Conservation (phyloP, 1,284 basidiomycete genomes). For the Waitea zeae region DNA sequence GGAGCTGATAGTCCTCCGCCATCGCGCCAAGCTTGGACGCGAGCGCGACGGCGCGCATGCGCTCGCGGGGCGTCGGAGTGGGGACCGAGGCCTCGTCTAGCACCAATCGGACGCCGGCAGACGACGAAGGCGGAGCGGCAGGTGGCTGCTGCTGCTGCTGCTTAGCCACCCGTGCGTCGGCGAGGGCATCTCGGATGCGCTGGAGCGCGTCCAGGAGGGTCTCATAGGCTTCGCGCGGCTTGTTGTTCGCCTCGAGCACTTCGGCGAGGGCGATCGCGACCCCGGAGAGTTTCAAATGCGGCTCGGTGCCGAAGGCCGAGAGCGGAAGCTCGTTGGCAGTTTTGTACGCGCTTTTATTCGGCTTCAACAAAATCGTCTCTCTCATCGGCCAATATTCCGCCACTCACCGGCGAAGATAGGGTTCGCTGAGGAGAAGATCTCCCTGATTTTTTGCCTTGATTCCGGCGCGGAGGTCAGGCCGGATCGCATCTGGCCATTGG, state of each 20-base stretch:
- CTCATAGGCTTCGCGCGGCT: conserved; percentile 31
- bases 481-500: conserved; percentile 47
- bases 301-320: conserved; percentile 27
- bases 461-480: conserved; percentile 44
- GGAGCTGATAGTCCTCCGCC: conserved; percentile 18
- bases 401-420: conserved; percentile 37
- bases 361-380: conserved; percentile 1
- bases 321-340: conserved; percentile 32
- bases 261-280: conserved; percentile 49
- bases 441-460: conserved; percentile 44
- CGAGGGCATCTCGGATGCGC: conserved; percentile 3
- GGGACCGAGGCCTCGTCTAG: conserved; percentile 4
- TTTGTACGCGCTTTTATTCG: conserved; percentile 54
- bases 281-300: conserved; percentile 53
- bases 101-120: conserved; percentile 14
- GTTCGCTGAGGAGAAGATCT: conserved; percentile 35
- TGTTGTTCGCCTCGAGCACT: conserved; percentile 31
- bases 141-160: neutral
- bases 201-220: conserved; percentile 27
- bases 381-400: conserved; percentile 1
- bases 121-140: no score
- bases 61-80: conserved; percentile 15
- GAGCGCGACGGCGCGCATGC: conserved; percentile 42
- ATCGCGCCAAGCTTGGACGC: conserved; percentile 53
- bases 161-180: neutral